Base-by-base conservation (phyloP, 345 rosid species). In the Gossypium stocksii region DNA sequence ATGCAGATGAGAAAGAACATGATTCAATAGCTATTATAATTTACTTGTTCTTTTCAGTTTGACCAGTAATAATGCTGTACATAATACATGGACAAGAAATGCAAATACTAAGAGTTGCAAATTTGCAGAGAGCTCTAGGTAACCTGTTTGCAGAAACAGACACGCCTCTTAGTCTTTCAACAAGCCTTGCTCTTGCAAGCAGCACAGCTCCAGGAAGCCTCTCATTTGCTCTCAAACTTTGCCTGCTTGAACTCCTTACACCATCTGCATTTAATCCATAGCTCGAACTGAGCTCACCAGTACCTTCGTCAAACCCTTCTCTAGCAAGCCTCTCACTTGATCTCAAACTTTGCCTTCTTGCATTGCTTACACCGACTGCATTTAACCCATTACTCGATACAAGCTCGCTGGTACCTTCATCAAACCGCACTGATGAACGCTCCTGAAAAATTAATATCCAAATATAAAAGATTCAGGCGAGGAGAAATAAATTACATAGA, bases 181-280 rank as follows among this genome's bases (percentile, higher is more conserved):
- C 82, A 82, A 95, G 98, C 83, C 98, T 90, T 74, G 81, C 97
- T 82, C 97, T 91, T 23, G 99, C 99, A 75, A 91, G 98, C 34
- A 91, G 83, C 74, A 95, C 99, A 71, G 96, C 79, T 60, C 97
- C 97, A 57, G 99, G 99, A 76, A 95, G 98, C 86, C 98, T 86
- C 43, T 90, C 94, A 44, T 78, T 84, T 25, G 85, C 78, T 10
- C 80, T 81, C 66, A 77, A 63, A 71, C 86, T 83, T 74, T 10
- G 45, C 69, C 70, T 19, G 22, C 70, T 74, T 10, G 74, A 27
- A 75, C 70, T 82, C 77, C 83, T 81, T 25, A 78, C 81, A 72
- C 74, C 64, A 25, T 60, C 64, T 15, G n/a, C 41, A 27, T 25
- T 60, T 60, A 60, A 60, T 25, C 64, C 41, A 25, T 25, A 13